Conservation (phyloP, 2,329 filamentous ascomycete genomes). For the Monilinia vaccinii-corymbosi region DNA sequence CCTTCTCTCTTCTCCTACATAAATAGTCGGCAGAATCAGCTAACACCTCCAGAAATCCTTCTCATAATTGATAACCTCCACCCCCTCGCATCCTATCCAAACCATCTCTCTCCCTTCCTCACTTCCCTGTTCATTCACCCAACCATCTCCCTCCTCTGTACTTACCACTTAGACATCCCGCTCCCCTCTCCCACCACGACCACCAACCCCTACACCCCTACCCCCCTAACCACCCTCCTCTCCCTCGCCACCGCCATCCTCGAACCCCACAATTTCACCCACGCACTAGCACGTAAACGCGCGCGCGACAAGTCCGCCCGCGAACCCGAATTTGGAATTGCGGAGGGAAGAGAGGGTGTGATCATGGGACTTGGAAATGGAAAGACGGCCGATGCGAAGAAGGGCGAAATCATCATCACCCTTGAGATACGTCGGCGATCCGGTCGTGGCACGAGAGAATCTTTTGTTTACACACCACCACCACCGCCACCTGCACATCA, state of each 20-base stretch:
- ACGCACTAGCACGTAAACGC: conserved; percentile 65
- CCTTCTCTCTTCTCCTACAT: neutral
- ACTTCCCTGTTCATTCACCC: conserved; percentile 59
- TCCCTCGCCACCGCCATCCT: conserved; percentile 89
- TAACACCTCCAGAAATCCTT: conserved; percentile 48
- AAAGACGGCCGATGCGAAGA: conserved; percentile 20
- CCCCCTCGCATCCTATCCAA: conserved; percentile 46
- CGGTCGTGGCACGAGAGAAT: conserved; percentile 40
- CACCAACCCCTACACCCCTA: conserved; percentile 50
- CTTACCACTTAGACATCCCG: conserved; percentile 78
- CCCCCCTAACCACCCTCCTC: conserved; percentile 61
- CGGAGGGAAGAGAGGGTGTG: conserved; percentile 69
- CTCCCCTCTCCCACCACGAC: conserved; percentile 44
- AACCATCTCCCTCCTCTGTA: conserved; percentile 60
- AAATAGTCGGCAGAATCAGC: neutral
- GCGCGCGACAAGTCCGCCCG: conserved; percentile 66
- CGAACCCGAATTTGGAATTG: conserved; percentile 70
- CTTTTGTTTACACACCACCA: conserved; percentile 42
- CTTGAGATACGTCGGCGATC: conserved; percentile 74
- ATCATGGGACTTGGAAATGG: conserved; percentile 41
- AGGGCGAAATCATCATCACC: conserved; percentile 59
- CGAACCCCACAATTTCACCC: conserved; percentile 60
- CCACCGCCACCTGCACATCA: too few relatives aligned
- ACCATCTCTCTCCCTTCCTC: conserved; percentile 58
- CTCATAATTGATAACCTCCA: conserved; percentile 76